phyloP scores from a whole-genome alignment of 805 yeast genomes.

The Cyberlindnera misumaiensis region DNA sequence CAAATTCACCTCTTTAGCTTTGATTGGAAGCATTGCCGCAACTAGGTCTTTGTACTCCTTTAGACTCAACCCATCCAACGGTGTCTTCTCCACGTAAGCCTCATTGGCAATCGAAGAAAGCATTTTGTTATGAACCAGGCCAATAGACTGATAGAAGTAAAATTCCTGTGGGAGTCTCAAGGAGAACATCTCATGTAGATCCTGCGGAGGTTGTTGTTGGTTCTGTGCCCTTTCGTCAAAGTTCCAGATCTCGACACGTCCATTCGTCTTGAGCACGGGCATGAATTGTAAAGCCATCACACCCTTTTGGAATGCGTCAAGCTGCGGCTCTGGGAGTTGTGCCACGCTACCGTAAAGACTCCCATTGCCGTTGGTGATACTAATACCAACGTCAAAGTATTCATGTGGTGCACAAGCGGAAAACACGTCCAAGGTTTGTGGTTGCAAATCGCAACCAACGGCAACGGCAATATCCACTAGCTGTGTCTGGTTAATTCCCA shows the following conservation, averaged over 20 bases:
- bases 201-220: conserved; percentile 45
- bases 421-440: conserved; percentile 47
- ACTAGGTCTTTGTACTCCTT: conserved; percentile 53
- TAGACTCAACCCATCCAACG: conserved; percentile 56
- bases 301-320: conserved; percentile 49
- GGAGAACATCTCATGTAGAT: conserved; percentile 74
- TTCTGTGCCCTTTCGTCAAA: conserved; percentile 27
- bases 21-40: conserved; percentile 35
- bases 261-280: conserved; percentile 67
- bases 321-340: background rate
- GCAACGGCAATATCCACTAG: conserved; percentile 70
- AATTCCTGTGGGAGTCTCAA: conserved; percentile 83
- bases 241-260: conserved; percentile 55
- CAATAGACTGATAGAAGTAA: conserved; percentile 73
- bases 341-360: conserved; percentile 43
- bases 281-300: conserved; percentile 58
- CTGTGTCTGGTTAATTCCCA: conserved; percentile 55
- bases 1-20: conserved; percentile 58
- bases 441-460: conserved; percentile 74
- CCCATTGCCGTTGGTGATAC: conserved; percentile 34
- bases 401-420: conserved; percentile 23
- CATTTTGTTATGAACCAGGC: conserved; percentile 57
- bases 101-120: conserved; percentile 66
- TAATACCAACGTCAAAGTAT: conserved; percentile 31
- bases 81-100: conserved; percentile 51